Evolutionary conservation across 192 early-diverging fungal species (phyloP), one percentile per base, ranked within the genome.

Genomic region (Ambispora gerdemannii): DNA sequence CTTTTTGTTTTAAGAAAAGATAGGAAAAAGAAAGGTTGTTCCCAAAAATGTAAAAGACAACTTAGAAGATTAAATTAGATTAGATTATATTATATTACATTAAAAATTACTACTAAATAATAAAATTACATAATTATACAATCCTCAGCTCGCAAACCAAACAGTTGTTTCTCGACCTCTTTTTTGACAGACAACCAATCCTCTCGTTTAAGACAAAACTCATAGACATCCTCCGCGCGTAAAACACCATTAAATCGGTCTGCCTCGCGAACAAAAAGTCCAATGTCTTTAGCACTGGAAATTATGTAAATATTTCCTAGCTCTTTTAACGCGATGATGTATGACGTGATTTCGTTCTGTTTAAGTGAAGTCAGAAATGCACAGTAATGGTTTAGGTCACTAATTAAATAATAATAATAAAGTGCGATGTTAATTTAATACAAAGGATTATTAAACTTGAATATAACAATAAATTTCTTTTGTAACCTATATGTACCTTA

Each of bases 241-340:
- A 94, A 69, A 25, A 86, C 77, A 19, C 90, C 91, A 70, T 91
- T 84, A 60, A 86, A 94, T 25, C 90, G 81, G 33, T 85, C 84
- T 66, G 86, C 61, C 66, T 94, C 93, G 65, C 92, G 89, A 32
- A 94, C 89, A 38, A 94, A 70, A 58, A 81, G 83, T 65, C 88
- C 84, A 73, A 94, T 80, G 77, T 92, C 92, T 15, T 75, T 74
- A 4, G 87, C 82, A 13, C 81, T 86, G 27, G 88, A 84, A 32
- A 91, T 91, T 60, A 94, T 84, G 61, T 88, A 94, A 25, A 94
- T 74, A 53, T 93, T 93, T 38, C 89, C 91, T 3, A 94, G 78
- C 60, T 90, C 90, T 79, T 93, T 93, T 22, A 94, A 76, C 0
- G 90, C 91, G 25, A 81, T 63, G 70, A 93, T 93, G 51, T 92